Base-by-base conservation (phyloP, 2,329 filamentous ascomycete species). In the Aspergillus alliaceus region DNA sequence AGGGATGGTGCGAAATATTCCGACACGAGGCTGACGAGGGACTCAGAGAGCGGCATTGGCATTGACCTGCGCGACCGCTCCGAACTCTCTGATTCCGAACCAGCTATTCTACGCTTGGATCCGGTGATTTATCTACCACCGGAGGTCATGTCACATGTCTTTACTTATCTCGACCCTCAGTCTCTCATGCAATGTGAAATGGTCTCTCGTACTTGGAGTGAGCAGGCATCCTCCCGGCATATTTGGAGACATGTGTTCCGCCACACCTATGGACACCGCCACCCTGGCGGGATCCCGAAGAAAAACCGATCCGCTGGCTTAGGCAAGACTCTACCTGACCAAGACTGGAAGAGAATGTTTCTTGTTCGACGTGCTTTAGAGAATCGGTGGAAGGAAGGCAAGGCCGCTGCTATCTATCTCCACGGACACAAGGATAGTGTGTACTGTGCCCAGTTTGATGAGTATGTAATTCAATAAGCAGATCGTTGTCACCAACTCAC, bases 381-480 rank as follows among this genome's bases (percentile, higher is more conserved):
- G 65, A 80, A 82, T 63, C 86, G 90, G 61, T 99, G 95, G 95
- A 87, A 85, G 66, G 80, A 87, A 51, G 89, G 90, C 55, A 87
- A 88, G 63, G 90, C 92, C 8, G 88, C 86, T 46, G 88, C 91
- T 0, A 86, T 96, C 55, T 98, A 97, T 73, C 83, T 99, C 22
- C 91, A 95, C 67, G 95, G 95, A 2, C 95, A 99, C 72, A 87
- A 88, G 25, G 95, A 99, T 73, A 97, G 92, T 64, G 96, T 99
- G 56, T 99, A 99, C 77, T 99, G 95, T 75, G 85, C 96, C 56
- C 95, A 99, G 71, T 99, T 98, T 72, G 95, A 99, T 73, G 93
- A 98, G 88, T 92, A 83, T 66, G 88, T 80, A 35, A 20, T 25
- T n/a, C 29, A 9, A 22, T 40, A 46, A 48, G 25, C n/a, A 22